These are phyloP conservation scores for Penicillium diatomitis DNA, from an alignment of 495 filamentous ascomycete genomes.

Conservation along the genomic window DNA sequence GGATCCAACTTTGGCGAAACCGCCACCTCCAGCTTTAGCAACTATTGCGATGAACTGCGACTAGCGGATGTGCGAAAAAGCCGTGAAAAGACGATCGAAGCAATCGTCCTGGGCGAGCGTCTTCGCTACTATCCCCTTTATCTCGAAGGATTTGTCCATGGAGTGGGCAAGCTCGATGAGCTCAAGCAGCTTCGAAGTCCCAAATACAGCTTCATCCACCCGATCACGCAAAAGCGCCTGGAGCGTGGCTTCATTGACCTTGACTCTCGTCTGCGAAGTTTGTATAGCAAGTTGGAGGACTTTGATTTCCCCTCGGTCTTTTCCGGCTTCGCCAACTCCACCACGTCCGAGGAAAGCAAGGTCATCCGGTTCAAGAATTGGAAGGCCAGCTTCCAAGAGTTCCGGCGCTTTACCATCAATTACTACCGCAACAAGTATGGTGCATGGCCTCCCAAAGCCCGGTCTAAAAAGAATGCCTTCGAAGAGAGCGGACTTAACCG, in stretches of 20 bases:
- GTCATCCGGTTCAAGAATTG: slow-evolving; percentile 75
- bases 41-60: slow-evolving; percentile 64
- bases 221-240: slow-evolving; percentile 64
- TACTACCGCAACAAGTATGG: slow-evolving; percentile 82
- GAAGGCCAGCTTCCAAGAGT: slow-evolving; percentile 61
- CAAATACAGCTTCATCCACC: slow-evolving; percentile 58
- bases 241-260: slow-evolving; percentile 78
- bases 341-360: slow-evolving; percentile 61
- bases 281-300: slow-evolving; percentile 59
- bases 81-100: slow-evolving; percentile 85
- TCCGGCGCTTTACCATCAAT: slow-evolving; percentile 63
- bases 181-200: slow-evolving; percentile 58
- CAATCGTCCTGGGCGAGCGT: slow-evolving; percentile 74
- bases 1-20: slow-evolving; percentile 74
- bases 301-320: slow-evolving; percentile 92
- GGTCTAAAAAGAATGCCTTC: slow-evolving; percentile 85
- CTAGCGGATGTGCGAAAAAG: slow-evolving; percentile 75
- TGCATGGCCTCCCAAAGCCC: slow-evolving; percentile 87
- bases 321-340: slow-evolving; percentile 77
- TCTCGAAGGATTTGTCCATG: slow-evolving; percentile 85
- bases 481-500: slow-evolving; percentile 80
- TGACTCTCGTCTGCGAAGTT: slow-evolving; percentile 52
- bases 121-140: slow-evolving; percentile 78
- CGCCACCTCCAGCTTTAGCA: slow-evolving; percentile 65
- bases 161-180: slow-evolving; percentile 78